Evolutionary conservation across 192 early-diverging fungal genomes (phyloP).

Genomic region (Pilaira anomala): DNA sequence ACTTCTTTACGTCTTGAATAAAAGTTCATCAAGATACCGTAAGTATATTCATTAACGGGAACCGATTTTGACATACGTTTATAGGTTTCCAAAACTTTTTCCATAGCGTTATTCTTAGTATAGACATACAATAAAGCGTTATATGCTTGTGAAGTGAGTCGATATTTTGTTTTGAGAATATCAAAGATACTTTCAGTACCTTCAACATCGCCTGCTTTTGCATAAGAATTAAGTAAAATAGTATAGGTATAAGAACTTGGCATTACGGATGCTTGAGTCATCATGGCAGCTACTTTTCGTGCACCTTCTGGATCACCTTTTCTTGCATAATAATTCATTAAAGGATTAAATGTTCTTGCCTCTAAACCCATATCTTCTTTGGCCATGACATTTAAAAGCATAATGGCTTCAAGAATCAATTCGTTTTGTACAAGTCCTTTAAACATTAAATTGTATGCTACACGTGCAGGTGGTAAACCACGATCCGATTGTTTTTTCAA

Average conservation of each 20-base stretch:
- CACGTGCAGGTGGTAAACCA: constrained; percentile 24
- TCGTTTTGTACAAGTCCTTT: constrained; percentile 29
- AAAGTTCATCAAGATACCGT: constrained; percentile 41
- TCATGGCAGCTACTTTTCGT: constrained; percentile 8
- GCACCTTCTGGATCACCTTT: constrained; percentile 37
- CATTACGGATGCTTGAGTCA: constrained; percentile 10
- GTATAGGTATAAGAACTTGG: constrained; percentile 51
- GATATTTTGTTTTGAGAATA: constrained; percentile 57
- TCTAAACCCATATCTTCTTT: constrained; percentile 25
- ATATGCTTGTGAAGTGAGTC: constrained; percentile 72
- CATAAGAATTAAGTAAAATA: constrained; percentile 76
- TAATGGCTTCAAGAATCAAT: constrained; percentile 38
- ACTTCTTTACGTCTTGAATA: constrained; percentile 40
- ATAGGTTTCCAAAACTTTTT: constrained; percentile 42
- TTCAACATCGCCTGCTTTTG: constrained; percentile 60
- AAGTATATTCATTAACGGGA: constrained; percentile 43
- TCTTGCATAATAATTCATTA: constrained; percentile 44
- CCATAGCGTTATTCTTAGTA: constrained; percentile 45
- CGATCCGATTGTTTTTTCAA: not conserved
- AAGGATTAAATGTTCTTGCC: constrained; percentile 39
- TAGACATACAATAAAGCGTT: constrained; percentile 81
- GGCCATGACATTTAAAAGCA: constrained; percentile 40
- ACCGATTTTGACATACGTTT: constrained; percentile 41
- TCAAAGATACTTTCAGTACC: constrained; percentile 78
- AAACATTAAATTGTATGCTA: constrained; percentile 45